Base-by-base conservation (phyloP, 192 early-diverging fungal species). In the Coemansia aciculifera region DNA sequence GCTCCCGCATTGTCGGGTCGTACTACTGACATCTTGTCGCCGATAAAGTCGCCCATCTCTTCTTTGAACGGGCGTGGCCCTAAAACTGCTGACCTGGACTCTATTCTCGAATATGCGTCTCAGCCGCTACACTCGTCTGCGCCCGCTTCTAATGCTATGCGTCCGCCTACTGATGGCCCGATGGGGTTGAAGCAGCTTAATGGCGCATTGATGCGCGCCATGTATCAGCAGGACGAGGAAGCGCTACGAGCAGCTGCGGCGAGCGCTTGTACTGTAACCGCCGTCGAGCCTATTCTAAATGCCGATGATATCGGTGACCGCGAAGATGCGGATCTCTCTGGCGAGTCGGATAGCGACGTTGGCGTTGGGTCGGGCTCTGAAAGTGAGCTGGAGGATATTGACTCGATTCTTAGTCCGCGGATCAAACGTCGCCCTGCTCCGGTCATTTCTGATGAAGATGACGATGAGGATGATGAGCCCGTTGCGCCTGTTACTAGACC, bases 121-220 rank as follows among this genome's bases (percentile, higher is more conserved):
- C 80, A 83, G 73, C 67, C 79, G 0, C 61, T 81, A 9, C 75
- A 69, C 44, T 42, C 42, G 0, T 65, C 69, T 34, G 44, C 29
- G 34, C 6, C 19, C 29, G 3, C 37, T 3, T 36, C 61, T 24
- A 5, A 52, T 36, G 54, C 54, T 17, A 56, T 66, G 15, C 63
- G 37, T 54, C 51, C 51, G 62, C 56, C 59, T 12, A 71, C 68
- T 2, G 67, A 64, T 23, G 79, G 79, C 5, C 56, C 68, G 21
- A 52, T 63, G 49, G 80, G 72, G 8, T 46, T 77, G 15, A 62
- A 43, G 43, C 62, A 67, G 12, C 75, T 83, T 3, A 83, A 74
- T 31, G 43, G 27, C 9, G 80, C 80, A 7, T 43, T 83, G 61
- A 65, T 77, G 5, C 52, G 49, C 9, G 68, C 75, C 6, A 64